phyloP scores from a whole-genome alignment of 305 asterid genomes.

The Solanum hybrid region DNA sequence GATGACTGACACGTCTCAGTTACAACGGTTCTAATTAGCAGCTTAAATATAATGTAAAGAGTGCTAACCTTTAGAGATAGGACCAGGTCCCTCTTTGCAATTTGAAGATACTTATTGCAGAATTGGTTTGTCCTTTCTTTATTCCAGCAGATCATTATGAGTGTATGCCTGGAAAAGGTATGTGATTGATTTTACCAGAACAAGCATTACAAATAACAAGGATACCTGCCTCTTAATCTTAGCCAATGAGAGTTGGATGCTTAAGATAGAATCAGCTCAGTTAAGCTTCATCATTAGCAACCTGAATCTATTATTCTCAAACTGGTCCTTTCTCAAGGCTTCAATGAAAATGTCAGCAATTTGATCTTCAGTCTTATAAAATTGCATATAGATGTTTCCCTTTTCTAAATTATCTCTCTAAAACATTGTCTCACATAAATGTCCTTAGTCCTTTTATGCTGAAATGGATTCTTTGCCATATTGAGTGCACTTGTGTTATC shows the following conservation, averaged over 20 bases:
- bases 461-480: background rate
- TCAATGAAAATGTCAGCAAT: background rate
- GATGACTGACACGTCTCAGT: background rate
- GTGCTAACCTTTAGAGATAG: background rate
- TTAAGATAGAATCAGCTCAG: background rate
- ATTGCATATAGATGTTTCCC: background rate
- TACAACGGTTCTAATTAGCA: background rate
- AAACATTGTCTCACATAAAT: background rate
- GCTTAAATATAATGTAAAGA: background rate
- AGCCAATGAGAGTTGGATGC: background rate
- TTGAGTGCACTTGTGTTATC: background rate
- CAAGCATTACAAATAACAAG: background rate
- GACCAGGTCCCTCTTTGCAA: background rate
- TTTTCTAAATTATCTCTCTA: background rate
- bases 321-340: background rate
- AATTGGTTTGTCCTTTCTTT: background rate
- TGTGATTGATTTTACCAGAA: background rate
- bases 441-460: background rate
- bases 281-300: background rate
- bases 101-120: background rate
- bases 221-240: background rate
- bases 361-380: background rate
- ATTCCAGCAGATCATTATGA: background rate
- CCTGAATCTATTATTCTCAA: background rate
- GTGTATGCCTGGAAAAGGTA: background rate